A percentile compares a stretch with the other conserved stretches of the same genome.
phyloP scores from a whole-genome alignment of 495 filamentous ascomycete species.

The Aspergillus sparsus region DNA sequence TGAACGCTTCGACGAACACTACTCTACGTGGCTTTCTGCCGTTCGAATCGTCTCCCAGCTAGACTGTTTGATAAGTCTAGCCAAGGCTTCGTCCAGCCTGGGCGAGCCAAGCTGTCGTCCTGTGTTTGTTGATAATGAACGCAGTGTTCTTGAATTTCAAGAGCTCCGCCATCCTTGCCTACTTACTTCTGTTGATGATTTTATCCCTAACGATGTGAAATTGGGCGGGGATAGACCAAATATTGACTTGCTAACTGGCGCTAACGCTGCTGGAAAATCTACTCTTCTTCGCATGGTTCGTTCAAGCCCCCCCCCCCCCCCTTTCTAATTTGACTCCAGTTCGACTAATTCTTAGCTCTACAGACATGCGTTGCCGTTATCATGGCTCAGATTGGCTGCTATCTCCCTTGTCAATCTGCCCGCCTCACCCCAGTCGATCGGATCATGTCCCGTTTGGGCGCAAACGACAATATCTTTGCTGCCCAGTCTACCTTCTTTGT shows the following conservation, averaged over 20 bases:
- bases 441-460: conserved; percentile 98
- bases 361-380: conserved; percentile 93
- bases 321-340: background rate
- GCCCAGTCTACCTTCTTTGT: conserved; percentile 99
- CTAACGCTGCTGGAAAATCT: conserved; percentile 97
- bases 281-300: conserved; percentile 95
- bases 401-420: conserved; percentile 81
- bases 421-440: conserved; percentile 90
- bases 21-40: conserved; percentile 82
- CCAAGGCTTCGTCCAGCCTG: conserved; percentile 79
- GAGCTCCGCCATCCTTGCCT: conserved; percentile 96
- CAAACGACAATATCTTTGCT: conserved; percentile 98
- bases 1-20: conserved; percentile 82
- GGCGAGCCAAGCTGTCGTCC: conserved; percentile 90
- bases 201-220: conserved; percentile 94
- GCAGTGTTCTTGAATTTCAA: conserved; percentile 85
- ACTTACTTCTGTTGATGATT: conserved; percentile 81
- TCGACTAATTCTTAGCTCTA: conserved; percentile 15
- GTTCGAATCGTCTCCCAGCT: conserved; percentile 87
- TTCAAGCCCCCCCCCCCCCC: conserved; percentile 3
- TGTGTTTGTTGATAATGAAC: conserved; percentile 75
- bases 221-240: conserved; percentile 80
- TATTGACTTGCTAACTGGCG: conserved; percentile 91
- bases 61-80: conserved; percentile 91
- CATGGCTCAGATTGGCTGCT: conserved; percentile 97